Percentiles rank a stretch among this genome's conserved stretches.
These are phyloP conservation scores for Arctium lappa DNA, from an alignment of 129 eudicot genomes.

Conservation along the genomic window DNA sequence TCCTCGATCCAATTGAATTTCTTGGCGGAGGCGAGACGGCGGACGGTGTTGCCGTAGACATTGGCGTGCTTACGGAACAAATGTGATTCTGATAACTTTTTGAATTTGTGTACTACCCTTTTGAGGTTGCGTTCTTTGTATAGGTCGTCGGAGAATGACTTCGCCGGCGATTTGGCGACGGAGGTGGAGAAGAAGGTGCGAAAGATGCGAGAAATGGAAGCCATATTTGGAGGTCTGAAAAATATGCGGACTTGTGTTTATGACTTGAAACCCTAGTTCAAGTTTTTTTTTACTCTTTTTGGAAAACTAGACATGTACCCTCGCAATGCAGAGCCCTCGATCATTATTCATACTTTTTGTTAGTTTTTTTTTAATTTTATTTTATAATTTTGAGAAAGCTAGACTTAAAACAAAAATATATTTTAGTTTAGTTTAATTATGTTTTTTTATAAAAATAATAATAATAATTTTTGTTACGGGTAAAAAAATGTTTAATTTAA, in stretches of 20 bases:
- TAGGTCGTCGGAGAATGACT: slow-evolving; percentile 30
- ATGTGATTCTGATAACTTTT: slow-evolving; percentile 23
- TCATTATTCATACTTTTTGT: no score
- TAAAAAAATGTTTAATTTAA: no score
- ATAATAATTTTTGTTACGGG: no score
- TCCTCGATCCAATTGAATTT: slow-evolving; percentile 40
- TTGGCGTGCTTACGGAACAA: slow-evolving; percentile 32
- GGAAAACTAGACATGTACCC: no score
- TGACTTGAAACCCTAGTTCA: background rate
- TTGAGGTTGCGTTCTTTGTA: slow-evolving; percentile 44
- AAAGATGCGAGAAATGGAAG: slow-evolving; percentile 45
- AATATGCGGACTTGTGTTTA: background rate
- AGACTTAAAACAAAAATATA: no score
- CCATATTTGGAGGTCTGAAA: slow-evolving; percentile 28
- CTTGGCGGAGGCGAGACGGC: slow-evolving; percentile 50
- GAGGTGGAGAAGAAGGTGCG: slow-evolving; percentile 36
- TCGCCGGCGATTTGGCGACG: slow-evolving; percentile 16
- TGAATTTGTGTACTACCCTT: slow-evolving; percentile 40
- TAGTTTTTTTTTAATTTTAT: no score
- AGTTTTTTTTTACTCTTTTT: background rate
- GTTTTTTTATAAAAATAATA: no score
- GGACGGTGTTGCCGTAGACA: slow-evolving; percentile 33
- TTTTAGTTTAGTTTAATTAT: no score
- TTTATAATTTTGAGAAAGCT: no score
- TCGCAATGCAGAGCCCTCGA: no score